A percentile compares a stretch with the other conserved stretches of the same genome.
Conservation (phyloP, 176 grass and related monocot genomes). For the Alloteropsis semialata region DNA sequence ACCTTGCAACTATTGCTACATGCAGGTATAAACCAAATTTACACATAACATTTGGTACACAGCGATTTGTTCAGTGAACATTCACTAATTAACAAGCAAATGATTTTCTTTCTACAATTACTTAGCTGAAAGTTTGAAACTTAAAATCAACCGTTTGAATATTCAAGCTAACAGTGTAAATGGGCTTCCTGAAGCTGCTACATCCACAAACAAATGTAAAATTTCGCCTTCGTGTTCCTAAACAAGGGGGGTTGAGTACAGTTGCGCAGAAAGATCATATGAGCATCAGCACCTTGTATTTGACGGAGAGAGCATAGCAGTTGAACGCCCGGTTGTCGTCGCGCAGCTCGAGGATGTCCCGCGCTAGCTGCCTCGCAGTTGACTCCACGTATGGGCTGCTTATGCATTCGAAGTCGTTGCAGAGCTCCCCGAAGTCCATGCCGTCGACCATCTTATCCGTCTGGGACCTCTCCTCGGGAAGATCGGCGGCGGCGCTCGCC, state of each 20-base stretch:
- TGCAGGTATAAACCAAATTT: neutral
- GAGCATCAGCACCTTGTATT: conserved; percentile 66
- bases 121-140: neutral
- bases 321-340: conserved; percentile 75
- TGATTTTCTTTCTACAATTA: neutral
- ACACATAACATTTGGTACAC: neutral
- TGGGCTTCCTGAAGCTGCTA: neutral
- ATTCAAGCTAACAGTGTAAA: neutral
- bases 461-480: conserved; percentile 41
- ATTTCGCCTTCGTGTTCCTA: neutral
- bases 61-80: neutral
- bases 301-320: conserved; percentile 73
- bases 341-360: conserved; percentile 82
- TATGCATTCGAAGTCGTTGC: conserved; percentile 96
- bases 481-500: conserved; percentile 2
- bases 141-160: neutral
- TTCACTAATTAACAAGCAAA: neutral
- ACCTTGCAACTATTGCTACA: neutral
- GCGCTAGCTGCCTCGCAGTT: conserved; percentile 79
- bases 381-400: conserved; percentile 96
- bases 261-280: neutral
- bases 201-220: neutral
- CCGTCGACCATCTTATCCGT: conserved; percentile 76
- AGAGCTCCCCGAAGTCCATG: conserved; percentile 79
- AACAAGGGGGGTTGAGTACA: neutral